Evolutionary conservation across 306 rosid genomes (phyloP).

Genomic region (Carpinus viminea): DNA sequence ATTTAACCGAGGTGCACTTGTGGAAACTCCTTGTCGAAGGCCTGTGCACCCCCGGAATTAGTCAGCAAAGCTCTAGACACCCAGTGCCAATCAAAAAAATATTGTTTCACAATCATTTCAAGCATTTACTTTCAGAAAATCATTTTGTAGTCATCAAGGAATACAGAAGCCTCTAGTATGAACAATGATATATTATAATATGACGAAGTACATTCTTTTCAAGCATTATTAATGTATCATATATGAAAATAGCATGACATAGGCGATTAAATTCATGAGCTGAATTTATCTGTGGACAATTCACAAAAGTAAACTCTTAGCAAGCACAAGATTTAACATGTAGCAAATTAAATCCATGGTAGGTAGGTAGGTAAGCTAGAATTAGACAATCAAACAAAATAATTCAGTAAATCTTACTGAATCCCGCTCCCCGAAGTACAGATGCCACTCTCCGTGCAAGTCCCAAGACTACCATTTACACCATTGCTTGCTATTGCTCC

Average conservation of each 20-base stretch:
- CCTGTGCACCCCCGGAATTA: too few species aligned
- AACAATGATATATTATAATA: neutral
- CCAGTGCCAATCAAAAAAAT: too few species aligned
- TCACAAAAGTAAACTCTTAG: neutral
- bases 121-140: neutral
- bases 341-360: neutral
- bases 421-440: conserved; percentile 79
- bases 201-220: neutral
- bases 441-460: conserved; percentile 68
- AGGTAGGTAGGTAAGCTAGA: neutral
- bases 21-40: too few species aligned
- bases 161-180: neutral
- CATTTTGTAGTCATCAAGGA: neutral
- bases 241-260: neutral
- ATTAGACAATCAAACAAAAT: conserved; percentile 6
- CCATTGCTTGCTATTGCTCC: conserved; percentile 96
- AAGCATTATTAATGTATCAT: neutral
- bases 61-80: too few species aligned
- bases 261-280: too few species aligned
- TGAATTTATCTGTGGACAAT: neutral
- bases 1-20: too few species aligned
- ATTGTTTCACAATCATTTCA: neutral
- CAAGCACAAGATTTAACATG: neutral
- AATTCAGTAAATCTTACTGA: conserved; percentile 63
- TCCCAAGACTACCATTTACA: conserved; percentile 66